Evolutionary conservation across 129 eudicot genomes (phyloP).

Genomic region (Artemisia argyi): DNA sequence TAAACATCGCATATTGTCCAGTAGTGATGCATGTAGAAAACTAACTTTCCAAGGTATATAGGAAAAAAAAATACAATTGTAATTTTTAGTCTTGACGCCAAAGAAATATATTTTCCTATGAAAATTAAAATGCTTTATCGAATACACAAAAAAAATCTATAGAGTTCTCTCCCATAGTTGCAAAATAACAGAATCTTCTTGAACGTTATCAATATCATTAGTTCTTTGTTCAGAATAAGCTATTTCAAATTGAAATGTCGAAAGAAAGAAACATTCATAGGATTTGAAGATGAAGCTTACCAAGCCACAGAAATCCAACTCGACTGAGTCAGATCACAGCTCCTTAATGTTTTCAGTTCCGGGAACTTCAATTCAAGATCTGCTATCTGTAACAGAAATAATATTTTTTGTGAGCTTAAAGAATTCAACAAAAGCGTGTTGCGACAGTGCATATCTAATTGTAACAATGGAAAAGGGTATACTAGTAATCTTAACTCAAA

Average conservation of each 20-base stretch:
- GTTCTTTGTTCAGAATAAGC: neutral
- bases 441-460: no score
- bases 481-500: neutral
- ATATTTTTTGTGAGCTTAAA: neutral
- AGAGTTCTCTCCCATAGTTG: neutral
- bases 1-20: neutral
- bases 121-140: neutral
- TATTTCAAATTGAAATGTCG: neutral
- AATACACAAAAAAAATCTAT: neutral
- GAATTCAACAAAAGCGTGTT: no score
- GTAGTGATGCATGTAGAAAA: neutral
- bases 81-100: neutral
- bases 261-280: neutral
- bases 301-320: constrained; percentile 98
- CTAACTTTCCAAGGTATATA: neutral
- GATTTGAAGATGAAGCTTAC: constrained; percentile 36
- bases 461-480: neutral
- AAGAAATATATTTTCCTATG: neutral
- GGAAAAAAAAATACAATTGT: neutral
- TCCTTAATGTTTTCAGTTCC: constrained; percentile 54
- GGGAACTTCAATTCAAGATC: constrained; percentile 65
- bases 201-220: neutral
- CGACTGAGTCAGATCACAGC: constrained; percentile 82
- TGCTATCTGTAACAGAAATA: constrained; percentile 77
- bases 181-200: neutral